Conservation (phyloP, 495 filamentous ascomycete genomes). For the Massariosphaeria phaeospora region DNA sequence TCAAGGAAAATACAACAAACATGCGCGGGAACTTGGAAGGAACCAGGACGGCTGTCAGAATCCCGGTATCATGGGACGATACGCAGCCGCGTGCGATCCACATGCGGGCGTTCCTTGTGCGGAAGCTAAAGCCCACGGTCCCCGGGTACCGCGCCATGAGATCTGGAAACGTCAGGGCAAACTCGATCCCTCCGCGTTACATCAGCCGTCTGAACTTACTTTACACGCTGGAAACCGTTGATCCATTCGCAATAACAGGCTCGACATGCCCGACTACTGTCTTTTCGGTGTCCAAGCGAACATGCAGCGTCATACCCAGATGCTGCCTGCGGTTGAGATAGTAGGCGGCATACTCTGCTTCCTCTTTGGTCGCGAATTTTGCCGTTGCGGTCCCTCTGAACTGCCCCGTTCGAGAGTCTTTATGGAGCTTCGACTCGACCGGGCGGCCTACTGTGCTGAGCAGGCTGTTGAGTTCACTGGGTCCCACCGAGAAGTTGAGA, state of each 20-base stretch:
- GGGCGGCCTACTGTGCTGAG: slow-evolving; percentile 26
- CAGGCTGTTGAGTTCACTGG: slow-evolving; percentile 28
- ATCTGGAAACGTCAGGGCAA: no score
- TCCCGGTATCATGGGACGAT: no score
- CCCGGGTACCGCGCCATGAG: no score
- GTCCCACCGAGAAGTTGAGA: slow-evolving; percentile 25
- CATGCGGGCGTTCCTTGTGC: no score
- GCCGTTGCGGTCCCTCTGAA: slow-evolving; percentile 34
- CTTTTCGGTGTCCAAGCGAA: slow-evolving; percentile 35
- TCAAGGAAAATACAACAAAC: no score
- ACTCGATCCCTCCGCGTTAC: no score
- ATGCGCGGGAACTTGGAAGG: no score
- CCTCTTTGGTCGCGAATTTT: slow-evolving; percentile 27
- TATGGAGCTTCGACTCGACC: slow-evolving; percentile 25
- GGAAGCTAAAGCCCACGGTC: no score
- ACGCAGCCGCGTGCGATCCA: no score
- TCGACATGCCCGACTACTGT: slow-evolving; percentile 30
- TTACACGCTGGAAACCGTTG: slow-evolving; percentile 7
- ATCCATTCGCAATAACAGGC: slow-evolving; percentile 19
- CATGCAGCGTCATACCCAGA: slow-evolving; percentile 29
- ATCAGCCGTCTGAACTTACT: no score
- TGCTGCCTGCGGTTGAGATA: slow-evolving; percentile 23
- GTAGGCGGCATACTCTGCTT: slow-evolving; percentile 30
- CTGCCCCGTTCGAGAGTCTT: slow-evolving; percentile 22
- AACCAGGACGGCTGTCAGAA: no score